phyloP scores from a whole-genome alignment of 352 stramenopile genomes.

The Phytophthora sansomeana region DNA sequence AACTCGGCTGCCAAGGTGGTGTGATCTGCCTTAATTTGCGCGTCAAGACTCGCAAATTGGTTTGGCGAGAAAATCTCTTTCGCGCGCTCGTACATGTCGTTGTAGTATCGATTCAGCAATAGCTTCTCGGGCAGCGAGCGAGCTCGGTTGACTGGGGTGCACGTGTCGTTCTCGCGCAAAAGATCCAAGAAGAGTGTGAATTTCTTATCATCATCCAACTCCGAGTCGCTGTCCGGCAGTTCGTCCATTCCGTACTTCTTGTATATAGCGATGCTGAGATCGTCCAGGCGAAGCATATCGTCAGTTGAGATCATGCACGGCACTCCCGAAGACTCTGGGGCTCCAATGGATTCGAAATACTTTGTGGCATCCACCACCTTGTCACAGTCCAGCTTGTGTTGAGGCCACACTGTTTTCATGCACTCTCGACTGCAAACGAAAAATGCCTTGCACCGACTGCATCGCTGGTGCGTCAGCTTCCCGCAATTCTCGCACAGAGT shows the following conservation, averaged over 20 bases:
- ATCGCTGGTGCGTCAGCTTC: constrained; percentile 17
- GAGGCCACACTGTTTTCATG: constrained; percentile 22
- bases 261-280: constrained; percentile 19
- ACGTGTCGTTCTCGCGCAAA: constrained; percentile 31
- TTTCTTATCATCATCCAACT: constrained; percentile 18
- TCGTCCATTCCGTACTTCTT: constrained; percentile 10
- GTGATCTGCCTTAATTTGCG: constrained; percentile 11
- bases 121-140: constrained; percentile 34
- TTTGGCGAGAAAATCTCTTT: constrained; percentile 12
- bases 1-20: neutral
- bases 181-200: constrained; percentile 25
- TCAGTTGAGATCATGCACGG: neutral
- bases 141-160: constrained; percentile 10
- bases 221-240: constrained; percentile 10
- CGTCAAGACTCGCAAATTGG: constrained; percentile 31
- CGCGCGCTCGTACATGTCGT: constrained; percentile 31
- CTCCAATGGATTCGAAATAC: constrained; percentile 7
- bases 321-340: neutral
- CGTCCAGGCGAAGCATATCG: constrained; percentile 7
- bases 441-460: constrained; percentile 29
- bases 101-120: constrained; percentile 41
- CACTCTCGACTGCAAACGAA: constrained; percentile 31
- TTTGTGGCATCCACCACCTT: constrained; percentile 15
- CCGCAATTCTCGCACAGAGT: constrained; percentile 30
- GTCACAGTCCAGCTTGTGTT: constrained; percentile 37